Conservation (phyloP, 352 stramenopile species). For the Pythium vanterpoolii region DNA sequence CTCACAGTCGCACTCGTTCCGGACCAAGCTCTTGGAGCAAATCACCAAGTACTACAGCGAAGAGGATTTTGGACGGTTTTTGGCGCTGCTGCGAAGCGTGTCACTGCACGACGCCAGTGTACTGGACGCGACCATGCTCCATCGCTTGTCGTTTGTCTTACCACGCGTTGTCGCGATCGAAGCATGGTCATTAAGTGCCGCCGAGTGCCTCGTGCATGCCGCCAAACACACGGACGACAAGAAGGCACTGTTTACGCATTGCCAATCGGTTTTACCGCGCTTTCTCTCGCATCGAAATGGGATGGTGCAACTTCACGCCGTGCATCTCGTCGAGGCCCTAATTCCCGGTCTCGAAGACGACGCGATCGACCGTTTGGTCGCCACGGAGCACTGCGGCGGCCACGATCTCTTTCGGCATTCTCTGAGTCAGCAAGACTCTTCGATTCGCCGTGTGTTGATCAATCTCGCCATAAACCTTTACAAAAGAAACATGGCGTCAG, state of each 20-base stretch:
- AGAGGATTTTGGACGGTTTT: constrained; percentile 67
- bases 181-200: constrained; percentile 49
- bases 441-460: constrained; percentile 41
- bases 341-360: constrained; percentile 28
- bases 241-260: constrained; percentile 46
- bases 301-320: constrained; percentile 39
- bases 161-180: constrained; percentile 55
- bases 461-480: constrained; percentile 37
- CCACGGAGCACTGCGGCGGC: constrained; percentile 27
- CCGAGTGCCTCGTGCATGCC: constrained; percentile 44
- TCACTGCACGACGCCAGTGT: constrained; percentile 52
- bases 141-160: constrained; percentile 64
- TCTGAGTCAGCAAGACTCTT: constrained; percentile 32
- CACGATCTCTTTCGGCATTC: constrained; percentile 38
- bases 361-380: constrained; percentile 30
- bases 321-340: constrained; percentile 41
- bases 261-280: constrained; percentile 39
- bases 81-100: constrained; percentile 57
- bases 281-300: constrained; percentile 54
- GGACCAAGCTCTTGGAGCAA: constrained; percentile 34
- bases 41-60: constrained; percentile 50
- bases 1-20: constrained; percentile 32
- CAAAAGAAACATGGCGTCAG: constrained; percentile 19
- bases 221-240: constrained; percentile 33
- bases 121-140: constrained; percentile 67